Percentiles rank a stretch among this genome's conserved stretches.
Evolutionary conservation across 1,284 basidiomycete species (phyloP).

Genomic region (Puccinia triticina): DNA sequence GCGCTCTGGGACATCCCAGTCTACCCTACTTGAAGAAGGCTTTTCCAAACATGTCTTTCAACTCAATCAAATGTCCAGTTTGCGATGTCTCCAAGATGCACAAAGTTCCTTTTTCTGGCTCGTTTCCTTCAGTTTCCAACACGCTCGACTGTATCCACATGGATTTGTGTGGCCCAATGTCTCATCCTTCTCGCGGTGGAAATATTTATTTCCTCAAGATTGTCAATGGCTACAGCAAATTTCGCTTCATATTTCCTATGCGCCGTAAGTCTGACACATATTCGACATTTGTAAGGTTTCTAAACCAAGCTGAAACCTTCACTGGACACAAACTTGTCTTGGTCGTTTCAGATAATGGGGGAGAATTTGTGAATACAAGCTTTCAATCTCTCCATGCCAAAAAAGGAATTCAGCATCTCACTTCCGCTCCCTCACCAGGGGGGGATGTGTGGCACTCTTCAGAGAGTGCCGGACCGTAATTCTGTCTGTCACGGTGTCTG

Average conservation of each 20-base stretch:
- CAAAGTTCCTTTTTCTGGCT: not conserved
- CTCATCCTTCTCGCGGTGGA: not conserved
- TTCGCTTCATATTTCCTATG: not conserved
- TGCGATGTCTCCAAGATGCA: slow-evolving; percentile 11
- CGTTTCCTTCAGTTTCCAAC: not conserved
- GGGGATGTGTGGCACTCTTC: too few relatives aligned
- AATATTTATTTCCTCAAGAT: slow-evolving; percentile 4
- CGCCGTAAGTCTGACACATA: not conserved
- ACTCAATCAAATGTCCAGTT: not conserved
- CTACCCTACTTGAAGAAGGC: not conserved
- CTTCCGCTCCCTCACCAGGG: not conserved
- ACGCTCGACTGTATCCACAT: not conserved
- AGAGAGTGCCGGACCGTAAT: too few relatives aligned
- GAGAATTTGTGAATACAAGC: not conserved
- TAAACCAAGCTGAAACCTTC: not conserved
- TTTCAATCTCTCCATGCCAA: not conserved
- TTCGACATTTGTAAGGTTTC: not conserved
- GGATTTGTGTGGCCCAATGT: slow-evolving; percentile 7
- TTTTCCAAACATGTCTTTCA: not conserved
- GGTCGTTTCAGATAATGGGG: not conserved
- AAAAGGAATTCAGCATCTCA: not conserved
- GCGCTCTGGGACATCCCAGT: not conserved
- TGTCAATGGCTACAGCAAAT: slow-evolving; percentile 1
- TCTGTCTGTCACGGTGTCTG: too few relatives aligned
- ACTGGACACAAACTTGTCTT: not conserved